Evolutionary conservation across 1,284 basidiomycete genomes (phyloP).

Genomic region (Leccinum cinnamomeum): DNA sequence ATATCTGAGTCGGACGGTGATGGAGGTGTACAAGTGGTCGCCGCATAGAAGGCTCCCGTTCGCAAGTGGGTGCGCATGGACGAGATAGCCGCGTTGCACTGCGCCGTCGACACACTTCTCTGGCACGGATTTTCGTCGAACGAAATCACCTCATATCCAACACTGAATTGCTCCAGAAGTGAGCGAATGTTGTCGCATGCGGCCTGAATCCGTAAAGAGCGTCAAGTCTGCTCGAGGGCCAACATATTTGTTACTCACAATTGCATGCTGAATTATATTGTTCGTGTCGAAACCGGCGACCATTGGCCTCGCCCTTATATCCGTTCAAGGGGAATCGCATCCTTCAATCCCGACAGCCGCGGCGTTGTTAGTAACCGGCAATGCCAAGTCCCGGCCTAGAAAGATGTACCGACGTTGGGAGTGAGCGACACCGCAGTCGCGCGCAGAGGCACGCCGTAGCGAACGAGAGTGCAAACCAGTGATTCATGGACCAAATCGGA

Average conservation of each 20-base stretch:
- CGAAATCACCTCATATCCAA: constrained; percentile 17
- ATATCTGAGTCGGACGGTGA: constrained; percentile 19
- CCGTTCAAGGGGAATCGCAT: neutral
- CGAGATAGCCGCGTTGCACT: constrained; percentile 12
- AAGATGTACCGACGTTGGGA: neutral
- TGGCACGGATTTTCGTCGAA: constrained; percentile 18
- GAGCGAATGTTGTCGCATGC: constrained; percentile 7
- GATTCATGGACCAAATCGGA: too few species aligned
- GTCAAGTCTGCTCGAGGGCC: neutral
- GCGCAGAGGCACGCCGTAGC: too few species aligned
- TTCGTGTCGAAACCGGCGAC: neutral
- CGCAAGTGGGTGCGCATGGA: constrained; percentile 19
- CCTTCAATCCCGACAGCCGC: neutral
- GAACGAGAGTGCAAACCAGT: too few species aligned
- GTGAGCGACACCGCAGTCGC: too few species aligned
- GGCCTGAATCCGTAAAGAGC: constrained; percentile 9
- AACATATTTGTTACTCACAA: constrained; percentile 2
- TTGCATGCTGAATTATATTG: constrained; percentile 13
- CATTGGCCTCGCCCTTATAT: neutral
- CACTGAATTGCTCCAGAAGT: constrained; percentile 15
- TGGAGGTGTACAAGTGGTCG: constrained; percentile 16
- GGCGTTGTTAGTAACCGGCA: neutral
- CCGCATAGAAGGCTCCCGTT: constrained; percentile 22
- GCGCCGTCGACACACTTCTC: constrained; percentile 18
- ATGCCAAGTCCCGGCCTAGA: neutral